These are phyloP conservation scores for Ambrosia artemisiifolia DNA, from an alignment of 129 eudicot genomes.

Conservation along the genomic window DNA sequence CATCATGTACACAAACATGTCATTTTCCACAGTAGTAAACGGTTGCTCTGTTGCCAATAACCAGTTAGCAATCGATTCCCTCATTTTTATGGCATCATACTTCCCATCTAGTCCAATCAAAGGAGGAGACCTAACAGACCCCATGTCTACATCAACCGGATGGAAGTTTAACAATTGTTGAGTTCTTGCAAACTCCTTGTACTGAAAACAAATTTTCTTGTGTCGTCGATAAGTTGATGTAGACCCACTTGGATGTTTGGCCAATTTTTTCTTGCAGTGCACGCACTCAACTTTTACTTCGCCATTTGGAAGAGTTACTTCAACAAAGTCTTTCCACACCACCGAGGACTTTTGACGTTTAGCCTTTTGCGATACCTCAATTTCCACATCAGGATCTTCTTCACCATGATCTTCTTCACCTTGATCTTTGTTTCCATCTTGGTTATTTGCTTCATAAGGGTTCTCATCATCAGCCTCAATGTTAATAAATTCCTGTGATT, in stretches of 20 bases:
- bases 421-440: not conserved
- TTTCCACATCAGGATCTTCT: not conserved
- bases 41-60: too few relatives aligned
- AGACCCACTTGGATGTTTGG: too few relatives aligned
- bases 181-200: not conserved
- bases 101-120: not conserved
- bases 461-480: not conserved
- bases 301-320: not conserved
- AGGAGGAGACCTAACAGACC: not conserved
- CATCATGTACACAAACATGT: not conserved
- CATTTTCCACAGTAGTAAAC: slow-evolving; percentile 9
- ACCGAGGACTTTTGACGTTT: not conserved
- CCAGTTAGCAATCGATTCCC: slow-evolving; percentile 1
- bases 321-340: not conserved
- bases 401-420: not conserved
- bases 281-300: too few relatives aligned
- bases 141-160: not conserved
- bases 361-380: not conserved
- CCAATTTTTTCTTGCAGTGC: too few relatives aligned
- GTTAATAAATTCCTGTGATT: not conserved
- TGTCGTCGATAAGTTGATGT: too few relatives aligned
- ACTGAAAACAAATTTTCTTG: too few relatives aligned
- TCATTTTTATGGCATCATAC: slow-evolving; percentile 11
- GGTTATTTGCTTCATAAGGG: not conserved
- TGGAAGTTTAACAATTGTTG: not conserved